Base-by-base conservation (phyloP, 257 asterid genomes). In the Asclepias syriaca region DNA sequence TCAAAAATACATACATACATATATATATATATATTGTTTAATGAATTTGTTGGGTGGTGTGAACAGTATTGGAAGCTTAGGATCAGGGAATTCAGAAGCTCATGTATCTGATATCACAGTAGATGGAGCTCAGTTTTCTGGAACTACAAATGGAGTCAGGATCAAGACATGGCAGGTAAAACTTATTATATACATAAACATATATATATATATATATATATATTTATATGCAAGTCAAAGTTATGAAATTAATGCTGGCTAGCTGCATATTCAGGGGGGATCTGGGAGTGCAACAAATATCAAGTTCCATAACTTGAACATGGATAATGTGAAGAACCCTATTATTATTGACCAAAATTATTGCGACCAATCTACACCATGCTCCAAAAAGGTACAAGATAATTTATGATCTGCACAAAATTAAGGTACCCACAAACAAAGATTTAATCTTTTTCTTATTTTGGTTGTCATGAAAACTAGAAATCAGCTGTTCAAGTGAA, bases 111-210 rank as follows among this genome's bases (percentile, higher is more conserved):
- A 89, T 79, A 81, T 93, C 48, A 79, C 78, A 54, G 79, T 93
- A 50, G 74, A 87, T 70, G 84, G 92, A 18, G 97, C 97, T 65
- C 86, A 84, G 75, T 68, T 93, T 57, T 81, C 82, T 60, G 90
- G 88, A 45, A 86, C 97, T 12, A 68, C 86, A 0, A 90, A 93
- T 82, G 98, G 98, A 48, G 87, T 90, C 60, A 80, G 98, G 79
- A 93, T 93, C 86, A 93, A 93, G 85, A 88, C 98, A 77, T 93
- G 95, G 91, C 93, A 83, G 92, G 98, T 89, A 83, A 15, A 4
- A 48, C 53, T 12, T 48, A 48, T 0, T 24, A 24, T 24, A 48
- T 48, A 48, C 12, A 24, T 24, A 48, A 10, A 48, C 12, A 40
- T 40, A 6, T 43, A 6, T 8, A 0, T 7, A 6, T 8, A 6